These are phyloP conservation scores for Pythium phragmitis DNA, from an alignment of 352 stramenopile genomes.

Conservation along the genomic window DNA sequence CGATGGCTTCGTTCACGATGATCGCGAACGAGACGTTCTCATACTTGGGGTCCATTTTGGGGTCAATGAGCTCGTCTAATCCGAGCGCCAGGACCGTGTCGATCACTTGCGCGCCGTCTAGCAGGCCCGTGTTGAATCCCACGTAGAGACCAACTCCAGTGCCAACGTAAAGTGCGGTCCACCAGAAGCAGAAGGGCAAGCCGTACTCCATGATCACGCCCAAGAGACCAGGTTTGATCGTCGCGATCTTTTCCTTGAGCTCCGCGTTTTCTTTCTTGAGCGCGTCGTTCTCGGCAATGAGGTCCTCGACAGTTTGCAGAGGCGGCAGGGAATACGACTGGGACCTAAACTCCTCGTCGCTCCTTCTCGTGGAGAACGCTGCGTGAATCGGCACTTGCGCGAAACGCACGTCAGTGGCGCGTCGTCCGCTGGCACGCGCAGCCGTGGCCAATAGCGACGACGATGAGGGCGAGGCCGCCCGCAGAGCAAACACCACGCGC, in stretches of 20 bases:
- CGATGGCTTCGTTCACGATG: slow-evolving; percentile 84
- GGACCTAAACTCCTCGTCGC: slow-evolving; percentile 18
- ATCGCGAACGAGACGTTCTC: slow-evolving; percentile 86
- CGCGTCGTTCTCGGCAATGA: slow-evolving; percentile 71
- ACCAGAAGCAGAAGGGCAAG: slow-evolving; percentile 83
- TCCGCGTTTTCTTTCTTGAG: slow-evolving; percentile 70
- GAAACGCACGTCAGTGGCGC: slow-evolving; percentile 20
- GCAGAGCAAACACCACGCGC: slow-evolving; percentile 25
- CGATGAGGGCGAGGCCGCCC: slow-evolving; percentile 1
- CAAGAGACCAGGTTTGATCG: slow-evolving; percentile 72
- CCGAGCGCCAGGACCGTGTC: slow-evolving; percentile 83
- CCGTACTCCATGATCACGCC: slow-evolving; percentile 82
- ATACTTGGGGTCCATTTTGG: slow-evolving; percentile 79
- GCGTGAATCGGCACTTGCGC: slow-evolving; percentile 34
- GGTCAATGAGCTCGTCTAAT: slow-evolving; percentile 76
- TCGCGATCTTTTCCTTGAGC: slow-evolving; percentile 55
- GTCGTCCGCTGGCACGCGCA: slow-evolving; percentile 7
- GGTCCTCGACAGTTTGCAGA: slow-evolving; percentile 64
- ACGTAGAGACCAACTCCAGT: slow-evolving; percentile 75
- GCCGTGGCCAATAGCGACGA: slow-evolving; percentile 20
- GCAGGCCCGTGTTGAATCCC: slow-evolving; percentile 66
- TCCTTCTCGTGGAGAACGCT: slow-evolving; percentile 55
- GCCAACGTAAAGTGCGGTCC: slow-evolving; percentile 72
- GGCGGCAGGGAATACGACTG: slow-evolving; percentile 29
- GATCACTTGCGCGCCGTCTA: slow-evolving; percentile 77